Conservation (phyloP, 768 basidiomycete species). For the Boletus speciosus region DNA sequence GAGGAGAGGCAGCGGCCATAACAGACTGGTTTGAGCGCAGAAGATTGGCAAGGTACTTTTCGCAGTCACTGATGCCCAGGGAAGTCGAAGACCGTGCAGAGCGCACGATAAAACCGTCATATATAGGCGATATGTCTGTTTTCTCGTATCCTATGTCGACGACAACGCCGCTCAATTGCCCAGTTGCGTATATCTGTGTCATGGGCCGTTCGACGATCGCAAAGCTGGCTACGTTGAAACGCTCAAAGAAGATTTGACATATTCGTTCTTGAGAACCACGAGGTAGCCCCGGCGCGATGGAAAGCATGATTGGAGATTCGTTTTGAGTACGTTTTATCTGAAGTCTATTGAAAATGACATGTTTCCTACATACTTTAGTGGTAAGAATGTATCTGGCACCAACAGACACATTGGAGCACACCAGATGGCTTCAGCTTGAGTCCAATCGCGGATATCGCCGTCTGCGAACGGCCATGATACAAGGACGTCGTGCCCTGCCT, state of each 20-base stretch:
- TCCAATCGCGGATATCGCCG: slow-evolving; percentile 71
- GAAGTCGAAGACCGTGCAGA: slow-evolving; percentile 51
- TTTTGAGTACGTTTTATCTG: slow-evolving; percentile 80
- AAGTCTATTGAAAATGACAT: slow-evolving; percentile 72
- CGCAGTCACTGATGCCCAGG: slow-evolving; percentile 69
- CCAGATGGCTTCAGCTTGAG: slow-evolving; percentile 88
- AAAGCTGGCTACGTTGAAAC: slow-evolving; percentile 85
- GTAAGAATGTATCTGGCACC: slow-evolving; percentile 3
- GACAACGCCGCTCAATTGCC: slow-evolving; percentile 67
- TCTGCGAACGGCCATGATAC: slow-evolving; percentile 83
- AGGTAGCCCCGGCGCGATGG: slow-evolving; percentile 62
- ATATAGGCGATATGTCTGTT: slow-evolving; percentile 76
- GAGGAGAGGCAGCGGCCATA: slow-evolving; percentile 54
- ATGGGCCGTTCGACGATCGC: slow-evolving; percentile 79
- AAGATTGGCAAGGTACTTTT: slow-evolving; percentile 70
- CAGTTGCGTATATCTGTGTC: slow-evolving; percentile 77
- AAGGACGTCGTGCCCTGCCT: slow-evolving; percentile 66
- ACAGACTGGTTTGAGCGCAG: slow-evolving; percentile 67
- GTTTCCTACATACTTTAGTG: slow-evolving; percentile 56
- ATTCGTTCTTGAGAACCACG: slow-evolving; percentile 66
- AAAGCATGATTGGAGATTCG: slow-evolving; percentile 81
- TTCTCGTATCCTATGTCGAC: slow-evolving; percentile 76
- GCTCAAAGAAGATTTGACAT: slow-evolving; percentile 87
- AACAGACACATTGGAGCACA: slow-evolving; percentile 30
- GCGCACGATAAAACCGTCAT: slow-evolving; percentile 65